Conservation (phyloP, 495 filamentous ascomycete species). For the Amniculicola lignicola region DNA sequence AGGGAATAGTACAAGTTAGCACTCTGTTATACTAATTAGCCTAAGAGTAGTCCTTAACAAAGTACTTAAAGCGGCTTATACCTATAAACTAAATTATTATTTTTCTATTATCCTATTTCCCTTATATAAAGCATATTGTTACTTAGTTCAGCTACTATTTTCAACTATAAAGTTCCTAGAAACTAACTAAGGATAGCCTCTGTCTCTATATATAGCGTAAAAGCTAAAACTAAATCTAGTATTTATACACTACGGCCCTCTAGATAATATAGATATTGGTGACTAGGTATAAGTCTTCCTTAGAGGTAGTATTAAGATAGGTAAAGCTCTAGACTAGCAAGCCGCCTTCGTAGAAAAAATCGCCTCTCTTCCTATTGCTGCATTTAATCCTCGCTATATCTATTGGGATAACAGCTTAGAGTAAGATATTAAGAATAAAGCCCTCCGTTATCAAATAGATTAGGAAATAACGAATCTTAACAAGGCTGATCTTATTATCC, state of each 20-base stretch:
- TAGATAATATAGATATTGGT: slow-evolving; percentile 10
- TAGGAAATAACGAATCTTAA: slow-evolving; percentile 12
- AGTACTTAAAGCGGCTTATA: slow-evolving; percentile 15
- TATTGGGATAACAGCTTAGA: not conserved
- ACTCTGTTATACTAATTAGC: slow-evolving; percentile 8
- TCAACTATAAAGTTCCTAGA: slow-evolving; percentile 18
- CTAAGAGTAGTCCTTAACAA: slow-evolving; percentile 13
- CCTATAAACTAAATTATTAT: slow-evolving; percentile 16
- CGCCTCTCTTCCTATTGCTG: slow-evolving; percentile 5
- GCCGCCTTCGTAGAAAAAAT: slow-evolving; percentile 4
- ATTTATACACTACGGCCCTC: slow-evolving; percentile 15
- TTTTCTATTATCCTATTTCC: slow-evolving; percentile 14
- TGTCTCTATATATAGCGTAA: slow-evolving; percentile 12
- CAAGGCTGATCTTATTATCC: slow-evolving; percentile 8
- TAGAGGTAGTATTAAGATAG: slow-evolving; percentile 6
- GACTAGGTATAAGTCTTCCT: slow-evolving; percentile 9
- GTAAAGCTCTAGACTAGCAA: slow-evolving; percentile 9
- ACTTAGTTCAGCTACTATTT: slow-evolving; percentile 9
- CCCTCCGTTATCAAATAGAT: slow-evolving; percentile 11
- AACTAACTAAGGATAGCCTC: slow-evolving; percentile 12
- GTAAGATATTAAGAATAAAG: slow-evolving; percentile 12
- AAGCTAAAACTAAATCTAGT: slow-evolving; percentile 8
- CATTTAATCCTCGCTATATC: slow-evolving; percentile 8
- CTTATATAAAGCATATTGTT: slow-evolving; percentile 14
- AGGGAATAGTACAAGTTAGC: slow-evolving; percentile 13